Conservation (phyloP, 2,329 filamentous ascomycete genomes). For the Sphaerulina musiva region DNA sequence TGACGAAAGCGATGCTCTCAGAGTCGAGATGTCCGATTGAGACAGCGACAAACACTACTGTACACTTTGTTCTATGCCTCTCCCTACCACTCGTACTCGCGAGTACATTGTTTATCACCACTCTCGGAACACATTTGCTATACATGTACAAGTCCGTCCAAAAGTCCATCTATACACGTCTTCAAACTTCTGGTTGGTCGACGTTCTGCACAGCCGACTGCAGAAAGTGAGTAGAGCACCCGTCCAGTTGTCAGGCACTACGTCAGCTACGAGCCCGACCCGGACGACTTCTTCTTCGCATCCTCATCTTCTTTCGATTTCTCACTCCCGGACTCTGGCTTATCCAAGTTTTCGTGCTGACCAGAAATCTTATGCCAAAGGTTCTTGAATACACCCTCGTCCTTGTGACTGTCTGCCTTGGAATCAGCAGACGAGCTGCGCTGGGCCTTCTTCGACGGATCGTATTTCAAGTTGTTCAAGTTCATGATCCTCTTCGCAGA, state of each 20-base stretch:
- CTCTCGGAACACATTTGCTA: background rate
- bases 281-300: slow-evolving; percentile 34
- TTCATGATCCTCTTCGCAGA: slow-evolving; percentile 91
- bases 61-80: slow-evolving; percentile 4
- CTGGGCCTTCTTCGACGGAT: slow-evolving; percentile 59
- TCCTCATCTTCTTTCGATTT: slow-evolving; percentile 26
- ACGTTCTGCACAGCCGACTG: no score
- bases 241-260: background rate
- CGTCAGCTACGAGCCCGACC: slow-evolving; percentile 27
- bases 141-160: slow-evolving; percentile 8
- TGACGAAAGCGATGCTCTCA: no score
- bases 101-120: background rate
- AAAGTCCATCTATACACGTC: background rate
- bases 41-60: slow-evolving; percentile 14
- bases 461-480: slow-evolving; percentile 39
- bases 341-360: slow-evolving; percentile 43
- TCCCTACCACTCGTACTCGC: background rate
- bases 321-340: slow-evolving; percentile 7
- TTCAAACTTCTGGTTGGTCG: background rate
- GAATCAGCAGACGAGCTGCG: slow-evolving; percentile 43
- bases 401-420: slow-evolving; percentile 53
- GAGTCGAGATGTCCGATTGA: slow-evolving; percentile 17
- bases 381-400: slow-evolving; percentile 85
- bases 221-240: background rate
- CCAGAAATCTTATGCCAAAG: slow-evolving; percentile 92